Percentiles rank a stretch among this genome's conserved stretches.
Evolutionary conservation across 495 filamentous ascomycete species (phyloP).

Genomic region (Jackrogersella multiformis): DNA sequence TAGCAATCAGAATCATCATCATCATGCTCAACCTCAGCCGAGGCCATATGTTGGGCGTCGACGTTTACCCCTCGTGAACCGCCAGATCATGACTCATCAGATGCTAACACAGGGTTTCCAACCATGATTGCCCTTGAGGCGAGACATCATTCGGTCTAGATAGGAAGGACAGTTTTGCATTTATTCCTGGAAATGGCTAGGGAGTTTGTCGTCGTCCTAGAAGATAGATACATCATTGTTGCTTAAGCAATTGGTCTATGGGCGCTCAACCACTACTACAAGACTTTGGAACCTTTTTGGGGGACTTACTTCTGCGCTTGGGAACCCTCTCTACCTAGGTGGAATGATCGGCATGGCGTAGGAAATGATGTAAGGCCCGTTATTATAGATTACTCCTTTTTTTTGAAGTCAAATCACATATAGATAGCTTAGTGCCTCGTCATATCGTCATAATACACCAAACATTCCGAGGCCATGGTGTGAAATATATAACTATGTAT

Average conservation of each 20-base stretch:
- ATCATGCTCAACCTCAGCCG: conserved; percentile 21
- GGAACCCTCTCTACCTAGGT: neutral
- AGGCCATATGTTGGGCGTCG: conserved; percentile 41
- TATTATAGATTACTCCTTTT: neutral
- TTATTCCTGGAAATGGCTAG: neutral
- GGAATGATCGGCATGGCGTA: neutral
- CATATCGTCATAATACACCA: conserved; percentile 26
- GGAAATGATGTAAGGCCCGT: conserved; percentile 8
- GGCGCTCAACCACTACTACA: neutral
- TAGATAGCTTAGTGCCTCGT: conserved; percentile 25
- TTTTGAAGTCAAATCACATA: conserved; percentile 6
- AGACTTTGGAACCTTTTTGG: conserved; percentile 23
- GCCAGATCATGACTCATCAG: conserved; percentile 47
- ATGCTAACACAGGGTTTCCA: conserved; percentile 47
- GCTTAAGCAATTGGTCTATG: neutral
- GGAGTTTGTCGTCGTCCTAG: neutral
- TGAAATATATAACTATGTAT: neutral
- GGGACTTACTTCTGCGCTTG: neutral
- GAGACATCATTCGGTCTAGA: neutral
- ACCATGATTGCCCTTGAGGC: conserved; percentile 17
- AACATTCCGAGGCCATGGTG: conserved; percentile 31
- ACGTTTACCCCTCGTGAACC: conserved; percentile 44
- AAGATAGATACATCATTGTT: neutral
- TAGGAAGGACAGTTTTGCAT: neutral
- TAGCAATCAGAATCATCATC: conserved; percentile 16